Evolutionary conservation across 2,329 filamentous ascomycete species (phyloP).

Genomic region (Penicillium concentricum): DNA sequence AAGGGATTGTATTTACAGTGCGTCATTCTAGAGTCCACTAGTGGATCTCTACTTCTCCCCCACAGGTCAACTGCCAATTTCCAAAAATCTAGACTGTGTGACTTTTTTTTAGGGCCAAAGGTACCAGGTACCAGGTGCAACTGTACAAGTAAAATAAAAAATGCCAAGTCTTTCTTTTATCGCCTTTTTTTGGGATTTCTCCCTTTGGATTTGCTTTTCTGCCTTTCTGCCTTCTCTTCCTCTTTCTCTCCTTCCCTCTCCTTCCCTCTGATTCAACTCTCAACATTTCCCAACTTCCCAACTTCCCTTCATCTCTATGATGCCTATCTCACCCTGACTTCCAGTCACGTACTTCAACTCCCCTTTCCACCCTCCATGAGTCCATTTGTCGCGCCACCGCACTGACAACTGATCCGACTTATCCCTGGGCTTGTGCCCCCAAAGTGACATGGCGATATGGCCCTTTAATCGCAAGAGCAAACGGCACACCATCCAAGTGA

Average conservation of each 20-base stretch:
- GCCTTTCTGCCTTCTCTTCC: constrained; percentile 5
- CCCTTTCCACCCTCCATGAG: constrained; percentile 25
- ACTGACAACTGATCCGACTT: constrained; percentile 20
- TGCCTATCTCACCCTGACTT: background rate
- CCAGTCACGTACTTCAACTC: background rate
- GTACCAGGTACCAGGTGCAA: constrained; percentile 21
- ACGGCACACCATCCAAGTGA: constrained; percentile 60
- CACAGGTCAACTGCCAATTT: constrained; percentile 11
- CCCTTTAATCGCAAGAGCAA: constrained; percentile 74
- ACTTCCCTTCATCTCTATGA: background rate
- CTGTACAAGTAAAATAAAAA: background rate
- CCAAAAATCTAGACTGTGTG: constrained; percentile 8
- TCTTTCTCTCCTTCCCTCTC: constrained; percentile 11
- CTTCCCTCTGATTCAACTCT: constrained; percentile 2
- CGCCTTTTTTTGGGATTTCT: background rate
- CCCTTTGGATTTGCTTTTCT: background rate
- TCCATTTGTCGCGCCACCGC: constrained; percentile 19
- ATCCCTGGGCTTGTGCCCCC: constrained; percentile 12
- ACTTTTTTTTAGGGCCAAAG: constrained; percentile 6
- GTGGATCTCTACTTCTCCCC: constrained; percentile 3
- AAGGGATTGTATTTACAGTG: background rate
- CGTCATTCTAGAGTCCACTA: background rate
- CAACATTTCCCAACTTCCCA: background rate
- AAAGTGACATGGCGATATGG: constrained; percentile 70
- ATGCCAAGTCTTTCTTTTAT: constrained; percentile 13